These are phyloP conservation scores for Saraca asoca DNA, from an alignment of 331 rosid genomes.

Conservation along the genomic window DNA sequence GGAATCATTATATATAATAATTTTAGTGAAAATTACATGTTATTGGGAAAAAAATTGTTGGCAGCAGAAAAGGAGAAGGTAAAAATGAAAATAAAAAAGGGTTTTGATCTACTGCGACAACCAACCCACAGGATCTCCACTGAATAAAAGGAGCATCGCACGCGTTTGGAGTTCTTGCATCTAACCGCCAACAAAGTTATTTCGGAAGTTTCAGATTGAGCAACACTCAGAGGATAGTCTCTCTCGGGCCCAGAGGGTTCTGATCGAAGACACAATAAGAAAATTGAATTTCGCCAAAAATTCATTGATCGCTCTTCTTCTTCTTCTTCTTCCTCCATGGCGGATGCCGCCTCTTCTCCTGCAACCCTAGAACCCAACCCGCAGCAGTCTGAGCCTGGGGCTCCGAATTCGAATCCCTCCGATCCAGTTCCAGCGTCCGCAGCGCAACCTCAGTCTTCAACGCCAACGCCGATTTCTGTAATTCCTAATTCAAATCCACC, in stretches of 20 bases:
- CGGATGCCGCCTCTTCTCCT: constrained; percentile 66
- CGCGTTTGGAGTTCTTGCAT: no score
- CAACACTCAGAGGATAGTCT: neutral
- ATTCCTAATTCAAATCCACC: constrained; percentile 57
- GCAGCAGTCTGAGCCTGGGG: constrained; percentile 39
- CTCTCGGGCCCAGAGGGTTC: neutral
- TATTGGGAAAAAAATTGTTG: no score
- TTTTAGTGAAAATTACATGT: no score
- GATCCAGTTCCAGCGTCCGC: constrained; percentile 44
- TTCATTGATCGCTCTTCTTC: constrained; percentile 3
- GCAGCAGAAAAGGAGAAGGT: no score
- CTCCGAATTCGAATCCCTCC: constrained; percentile 48
- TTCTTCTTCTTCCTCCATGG: constrained; percentile 47
- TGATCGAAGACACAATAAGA: neutral
- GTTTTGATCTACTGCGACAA: no score
- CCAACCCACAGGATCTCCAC: no score
- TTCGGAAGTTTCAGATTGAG: no score
- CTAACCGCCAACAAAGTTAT: no score
- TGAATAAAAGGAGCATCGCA: no score
- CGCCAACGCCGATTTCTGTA: constrained; percentile 37
- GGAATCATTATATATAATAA: no score
- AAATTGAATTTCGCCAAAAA: neutral
- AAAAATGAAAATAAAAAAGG: no score
- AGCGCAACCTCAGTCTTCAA: constrained; percentile 34
- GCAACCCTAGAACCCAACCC: constrained; percentile 50